Evolutionary conservation across 257 asterid species (phyloP), one percentile per base, ranked within the genome.

Genomic region (Sherardia arvensis): DNA sequence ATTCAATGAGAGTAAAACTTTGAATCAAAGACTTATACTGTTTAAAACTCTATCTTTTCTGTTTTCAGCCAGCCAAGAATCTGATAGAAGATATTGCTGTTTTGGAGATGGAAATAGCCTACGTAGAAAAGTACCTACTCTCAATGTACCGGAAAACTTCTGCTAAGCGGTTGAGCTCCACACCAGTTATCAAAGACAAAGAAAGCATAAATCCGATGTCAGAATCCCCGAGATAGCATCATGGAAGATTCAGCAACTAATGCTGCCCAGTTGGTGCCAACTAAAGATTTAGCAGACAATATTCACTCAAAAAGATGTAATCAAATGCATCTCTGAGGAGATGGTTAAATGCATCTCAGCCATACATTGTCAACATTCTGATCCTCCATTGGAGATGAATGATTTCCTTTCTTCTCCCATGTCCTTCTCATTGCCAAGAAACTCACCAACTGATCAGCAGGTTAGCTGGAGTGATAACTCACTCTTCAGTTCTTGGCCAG

Each of bases 271-370:
- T 4, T 29, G 62, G 65, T 62, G 74, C 73, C 72, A 22, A 22
- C 61, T 61, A 66, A 53, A 33, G 78, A 71, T 53, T 62, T 66
- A 23, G 45, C 38, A 2, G 73, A 64, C 60, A 18, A 58, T n/a
- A n/a, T n/a, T 55, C 68, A 59, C 22, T 58, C 53, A 53, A 61
- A 8, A 3, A 73, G 49, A 40, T 67, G 76, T 68, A 65, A 66
- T 47, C 80, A 75, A 49, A 53, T 72, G 64, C 70, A 73, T 92
- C 2, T 89, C 97, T 0, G 99, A 87, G 80, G 96, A 89, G 85
- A 92, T 92, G 90, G 77, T 89, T 75, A 92, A 82, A 69, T 79
- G 90, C 84, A 87, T 92, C 67, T 84, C 99, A 34, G 80, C 87
- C 26, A 67, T 89, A 61, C 90, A 84, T 66, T 77, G 69, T 60